Evolutionary conservation across 2,329 filamentous ascomycete genomes (phyloP).

Genomic region (Ceratocystis albifundus): DNA sequence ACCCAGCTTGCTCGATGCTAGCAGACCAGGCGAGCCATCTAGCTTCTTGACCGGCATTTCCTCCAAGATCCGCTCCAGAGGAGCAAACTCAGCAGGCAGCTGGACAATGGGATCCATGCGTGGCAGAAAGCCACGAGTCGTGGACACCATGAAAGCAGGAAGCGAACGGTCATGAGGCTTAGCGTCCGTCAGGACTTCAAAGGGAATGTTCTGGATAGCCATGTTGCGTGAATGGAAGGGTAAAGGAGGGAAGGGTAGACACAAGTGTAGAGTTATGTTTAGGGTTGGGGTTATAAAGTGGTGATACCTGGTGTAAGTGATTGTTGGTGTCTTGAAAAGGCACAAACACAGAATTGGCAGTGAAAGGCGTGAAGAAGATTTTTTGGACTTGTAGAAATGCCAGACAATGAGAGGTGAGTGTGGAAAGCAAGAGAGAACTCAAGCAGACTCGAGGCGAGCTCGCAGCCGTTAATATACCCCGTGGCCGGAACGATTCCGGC

Average conservation of each 20-base stretch:
- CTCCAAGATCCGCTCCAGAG: conserved; percentile 58
- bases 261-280: neutral
- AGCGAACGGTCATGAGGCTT: conserved; percentile 50
- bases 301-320: conserved; percentile 17
- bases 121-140: conserved; percentile 61
- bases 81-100: conserved; percentile 62
- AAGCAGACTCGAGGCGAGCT: neutral
- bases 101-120: conserved; percentile 49
- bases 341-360: conserved; percentile 20
- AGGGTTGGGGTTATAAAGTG: conserved; percentile 8
- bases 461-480: conserved; percentile 36
- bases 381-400: conserved; percentile 11
- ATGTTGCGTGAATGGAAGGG: conserved; percentile 21
- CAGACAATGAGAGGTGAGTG: neutral
- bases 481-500: conserved; percentile 30
- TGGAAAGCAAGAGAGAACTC: neutral
- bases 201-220: conserved; percentile 28
- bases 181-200: conserved; percentile 53
- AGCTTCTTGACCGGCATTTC: conserved; percentile 69
- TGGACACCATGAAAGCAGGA: conserved; percentile 70
- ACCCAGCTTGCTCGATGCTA: conserved; percentile 63
- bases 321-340: neutral
- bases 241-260: conserved; percentile 16
- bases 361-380: conserved; percentile 25
- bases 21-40: conserved; percentile 62